These are phyloP conservation scores for Fonsecaea pugnacius DNA, from an alignment of 2,329 filamentous ascomycete genomes.

Conservation along the genomic window DNA sequence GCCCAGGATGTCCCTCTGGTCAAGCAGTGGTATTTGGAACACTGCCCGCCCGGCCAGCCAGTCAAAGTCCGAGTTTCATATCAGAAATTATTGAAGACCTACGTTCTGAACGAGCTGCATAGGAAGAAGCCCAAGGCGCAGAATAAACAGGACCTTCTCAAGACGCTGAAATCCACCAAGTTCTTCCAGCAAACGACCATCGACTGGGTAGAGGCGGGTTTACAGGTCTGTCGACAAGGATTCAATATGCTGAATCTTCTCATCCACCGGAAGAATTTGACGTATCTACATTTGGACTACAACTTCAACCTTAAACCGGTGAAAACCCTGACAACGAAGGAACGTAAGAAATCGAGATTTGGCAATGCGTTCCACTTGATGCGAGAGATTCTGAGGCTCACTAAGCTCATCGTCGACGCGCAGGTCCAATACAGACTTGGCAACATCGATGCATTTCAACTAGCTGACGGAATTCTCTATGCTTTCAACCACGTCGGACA, in stretches of 20 bases:
- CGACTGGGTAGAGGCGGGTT: constrained; percentile 97
- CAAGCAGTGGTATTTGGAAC: constrained; percentile 98
- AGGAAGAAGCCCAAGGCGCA: constrained; percentile 94
- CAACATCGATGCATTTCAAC: constrained; percentile 98
- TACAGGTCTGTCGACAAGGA: constrained; percentile 96
- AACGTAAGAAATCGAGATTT: constrained; percentile 98
- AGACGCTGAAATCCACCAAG: constrained; percentile 91
- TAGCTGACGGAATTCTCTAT: constrained; percentile 98
- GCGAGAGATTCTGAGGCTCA: constrained; percentile 93
- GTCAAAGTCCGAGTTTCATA: constrained; percentile 98
- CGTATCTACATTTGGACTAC: constrained; percentile 97
- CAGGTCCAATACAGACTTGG: constrained; percentile 97
- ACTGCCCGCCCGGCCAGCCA: constrained; percentile 85
- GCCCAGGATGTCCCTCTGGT: constrained; percentile 96
- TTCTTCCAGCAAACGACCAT: constrained; percentile 99
- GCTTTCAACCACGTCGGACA: constrained; percentile 99
- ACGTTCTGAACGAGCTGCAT: constrained; percentile 93
- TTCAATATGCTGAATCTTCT: constrained; percentile 99
- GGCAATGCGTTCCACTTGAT: constrained; percentile 99
- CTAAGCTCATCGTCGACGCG: constrained; percentile 96
- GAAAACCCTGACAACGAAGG: constrained; percentile 97
- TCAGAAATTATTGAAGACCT: constrained; percentile 95
- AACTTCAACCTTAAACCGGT: constrained; percentile 99
- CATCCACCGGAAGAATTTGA: constrained; percentile 97
- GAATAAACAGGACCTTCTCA: constrained; percentile 89